Conservation (phyloP, 2,329 filamentous ascomycete genomes). For the Chrysoporthe austroafricana region DNA sequence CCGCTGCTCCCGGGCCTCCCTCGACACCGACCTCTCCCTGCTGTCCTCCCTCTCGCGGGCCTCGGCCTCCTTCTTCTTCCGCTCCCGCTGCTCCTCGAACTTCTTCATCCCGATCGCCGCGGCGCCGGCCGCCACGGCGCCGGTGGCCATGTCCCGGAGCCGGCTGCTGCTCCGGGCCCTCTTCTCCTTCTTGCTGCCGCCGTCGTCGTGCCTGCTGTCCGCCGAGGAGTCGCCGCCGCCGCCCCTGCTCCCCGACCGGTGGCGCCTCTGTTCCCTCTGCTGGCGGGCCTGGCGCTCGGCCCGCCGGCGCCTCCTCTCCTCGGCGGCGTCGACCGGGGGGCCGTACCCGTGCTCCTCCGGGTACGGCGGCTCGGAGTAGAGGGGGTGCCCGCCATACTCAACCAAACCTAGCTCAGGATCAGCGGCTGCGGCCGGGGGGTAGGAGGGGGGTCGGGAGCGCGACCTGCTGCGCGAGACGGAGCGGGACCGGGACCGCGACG, state of each 20-base stretch:
- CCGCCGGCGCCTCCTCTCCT: conserved; percentile 38
- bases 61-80: conserved; percentile 39
- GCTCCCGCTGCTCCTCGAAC: conserved; percentile 54
- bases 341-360: conserved; percentile 32
- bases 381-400: conserved; percentile 66
- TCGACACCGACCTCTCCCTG: conserved; percentile 43
- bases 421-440: conserved; percentile 46
- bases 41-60: conserved; percentile 37
- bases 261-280: conserved; percentile 32
- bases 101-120: conserved; percentile 67
- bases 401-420: conserved; percentile 71
- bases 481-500: conserved; percentile 29
- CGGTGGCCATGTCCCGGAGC: conserved; percentile 59
- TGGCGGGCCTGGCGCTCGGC: conserved; percentile 38
- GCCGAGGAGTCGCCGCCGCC: conserved; percentile 21
- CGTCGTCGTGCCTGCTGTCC: conserved; percentile 30
- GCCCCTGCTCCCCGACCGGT: conserved; percentile 36
- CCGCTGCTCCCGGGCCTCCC: conserved; percentile 34
- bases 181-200: conserved; percentile 44
- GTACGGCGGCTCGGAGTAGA: conserved; percentile 47
- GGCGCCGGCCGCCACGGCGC: conserved; percentile 59
- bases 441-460: conserved; percentile 30
- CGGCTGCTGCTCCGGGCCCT: conserved; percentile 59
- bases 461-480: conserved; percentile 54
- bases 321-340: conserved; percentile 48